phyloP scores from a whole-genome alignment of 2,329 filamentous ascomycete species.

The Apiospora sp. region DNA sequence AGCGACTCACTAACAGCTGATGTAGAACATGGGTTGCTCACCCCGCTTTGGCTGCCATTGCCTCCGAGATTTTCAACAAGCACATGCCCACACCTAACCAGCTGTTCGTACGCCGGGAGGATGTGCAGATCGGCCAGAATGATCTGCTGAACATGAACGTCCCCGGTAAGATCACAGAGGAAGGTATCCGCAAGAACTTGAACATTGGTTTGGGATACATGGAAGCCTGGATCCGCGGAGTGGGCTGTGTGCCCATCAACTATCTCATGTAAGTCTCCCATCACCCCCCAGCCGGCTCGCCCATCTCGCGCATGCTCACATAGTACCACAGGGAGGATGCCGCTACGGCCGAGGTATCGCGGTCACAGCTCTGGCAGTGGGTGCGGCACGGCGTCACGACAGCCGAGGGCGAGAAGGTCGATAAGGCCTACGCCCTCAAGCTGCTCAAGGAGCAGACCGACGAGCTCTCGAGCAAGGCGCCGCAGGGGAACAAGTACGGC shows the following conservation, averaged over 20 bases:
- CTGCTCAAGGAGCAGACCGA: constrained; percentile 87
- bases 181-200: constrained; percentile 95
- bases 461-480: constrained; percentile 74
- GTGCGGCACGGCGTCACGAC: constrained; percentile 77
- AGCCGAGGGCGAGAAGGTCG: constrained; percentile 87
- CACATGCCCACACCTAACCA: constrained; percentile 99
- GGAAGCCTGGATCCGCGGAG: constrained; percentile 95
- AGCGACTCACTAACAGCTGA: background rate
- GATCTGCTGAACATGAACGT: constrained; percentile 94
- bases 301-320: background rate
- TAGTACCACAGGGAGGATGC: constrained; percentile 76
- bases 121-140: constrained; percentile 84
- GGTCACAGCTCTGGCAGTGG: constrained; percentile 98
- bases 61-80: constrained; percentile 93
- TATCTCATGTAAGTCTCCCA: constrained; percentile 76
- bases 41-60: constrained; percentile 87
- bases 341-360: constrained; percentile 93
- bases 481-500: constrained; percentile 89
- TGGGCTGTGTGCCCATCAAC: constrained; percentile 97
- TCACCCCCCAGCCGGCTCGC: no score
- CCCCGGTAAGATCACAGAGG: constrained; percentile 89
- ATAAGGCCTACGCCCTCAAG: constrained; percentile 89
- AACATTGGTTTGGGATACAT: constrained; percentile 97
- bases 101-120: constrained; percentile 88
- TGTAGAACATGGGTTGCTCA: constrained; percentile 88